Base-by-base conservation (phyloP, 108 stramenopile genomes). In the Craspedostauros australis region DNA sequence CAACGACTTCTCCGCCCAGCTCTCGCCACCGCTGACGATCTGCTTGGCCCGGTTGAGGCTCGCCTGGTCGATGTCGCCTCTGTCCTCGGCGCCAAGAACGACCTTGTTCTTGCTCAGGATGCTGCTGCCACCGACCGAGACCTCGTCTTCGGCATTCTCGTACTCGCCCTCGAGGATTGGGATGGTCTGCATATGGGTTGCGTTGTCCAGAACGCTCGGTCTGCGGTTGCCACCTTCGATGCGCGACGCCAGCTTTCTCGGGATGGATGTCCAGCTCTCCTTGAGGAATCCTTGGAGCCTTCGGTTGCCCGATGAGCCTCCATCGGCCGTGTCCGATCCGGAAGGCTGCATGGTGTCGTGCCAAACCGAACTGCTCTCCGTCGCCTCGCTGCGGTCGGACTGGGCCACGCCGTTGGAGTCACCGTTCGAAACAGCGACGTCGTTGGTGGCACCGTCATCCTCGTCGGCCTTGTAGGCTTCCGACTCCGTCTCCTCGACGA, bases 1-100 rank as follows among this genome's bases (percentile, higher is more conserved):
- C n/a, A 72, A 71, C 46, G 82, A 85, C 54, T 88, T 88, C 50
- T 89, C 89, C 12, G 79, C 72, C 83, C 86, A 91, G n/a, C 62
- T 73, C 53, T 85, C 88, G 25, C 88, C 86, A 12, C 83, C 76
- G 55, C 80, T 78, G 6, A 91, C 57, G 47, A 86, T 61, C 12
- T 58, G 38, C 46, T 83, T 88, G 37, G 91, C 87, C 14, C 79
- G 59, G 24, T 78, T 59, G 16, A 92, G 62, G 40, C 73, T 70
- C 39, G 60, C 84, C 24, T 69, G 60, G 41, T 75, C 81, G 19
- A 92, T 81, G 15, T 66, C 72, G 25, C 83, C 80, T 33, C 79
- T 72, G 15, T 70, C 50, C 28, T 59, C 46, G 26, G 51, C 41
- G 14, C 79, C 75, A 37, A 70, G 64, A 5, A 79, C 51, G 27